Evolutionary conservation across 2,329 filamentous ascomycete species (phyloP), one percentile per base, ranked within the genome.

Genomic region (Teratosphaeria pseudoeucalypti): DNA sequence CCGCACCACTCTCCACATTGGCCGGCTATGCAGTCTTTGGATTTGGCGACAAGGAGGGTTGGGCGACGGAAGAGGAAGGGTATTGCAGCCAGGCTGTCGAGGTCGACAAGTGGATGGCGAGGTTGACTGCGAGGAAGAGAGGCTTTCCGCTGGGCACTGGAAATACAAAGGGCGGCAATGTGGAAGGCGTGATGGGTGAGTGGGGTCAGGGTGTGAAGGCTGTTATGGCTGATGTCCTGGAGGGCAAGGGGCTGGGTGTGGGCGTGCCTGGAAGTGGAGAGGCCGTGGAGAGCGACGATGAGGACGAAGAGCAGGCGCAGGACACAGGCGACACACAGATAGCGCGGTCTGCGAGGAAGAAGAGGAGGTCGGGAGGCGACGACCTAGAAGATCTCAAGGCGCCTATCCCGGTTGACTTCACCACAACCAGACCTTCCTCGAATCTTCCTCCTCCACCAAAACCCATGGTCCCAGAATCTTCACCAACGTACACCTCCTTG

Each of bases 21-120:
- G 77, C 92, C 2, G 92, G 92, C 9, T 97, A 96, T 71, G 90
- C 90, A 0, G 91, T 97, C 0, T 97, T 97, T 76, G 94, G 94
- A 0, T 88, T 96, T 69, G 92, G 92, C 19, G 92, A 97, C 72
- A 85, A 83, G 63, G 89, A 95, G 71, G 90, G 89, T 60, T 99
- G 94, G 92, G 90, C 91, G 0, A 90, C 87, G 0, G 91, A 96
- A 74, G 84, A 87, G 61, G 89, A 94, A 66, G 92, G 92, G 0
- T 99, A 92, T 75, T 96, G 92, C 72, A 91, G 90, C 63, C 92
- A 97, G 72, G 92, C 92, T 1, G 89, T 87, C 69, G 87, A 96
- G 66, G 80, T 95, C 2, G 92, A 99, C 72, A 91, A 85, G 71
- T 97, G 94, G 92, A 89, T 99, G 88, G 91, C 92, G n/a, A 95